Base-by-base conservation (phyloP, 768 basidiomycete genomes). In the Boletus huronensis region DNA sequence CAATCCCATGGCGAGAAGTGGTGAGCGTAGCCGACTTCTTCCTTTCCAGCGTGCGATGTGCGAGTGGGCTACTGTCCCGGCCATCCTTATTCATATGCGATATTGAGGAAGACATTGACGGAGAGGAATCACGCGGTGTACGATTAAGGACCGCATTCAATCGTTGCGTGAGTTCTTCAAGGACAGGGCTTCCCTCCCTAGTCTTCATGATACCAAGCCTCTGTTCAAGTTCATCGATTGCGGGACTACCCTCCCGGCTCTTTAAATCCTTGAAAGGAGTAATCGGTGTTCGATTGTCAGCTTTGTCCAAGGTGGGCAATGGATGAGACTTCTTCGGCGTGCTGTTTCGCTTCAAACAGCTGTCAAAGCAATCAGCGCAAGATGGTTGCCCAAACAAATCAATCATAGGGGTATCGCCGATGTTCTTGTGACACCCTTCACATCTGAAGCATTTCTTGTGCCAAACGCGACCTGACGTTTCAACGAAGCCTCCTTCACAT, bases 401-500 rank as follows among this genome's bases (percentile, higher is more conserved):
- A 31, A 93, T 86, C 82, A 90, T 84, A 0, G 91, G 91, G 2
- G 73, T 72, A 58, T 86, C 79, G 8, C 88, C 85, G 31, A 93
- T 84, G 57, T 84, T 80, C 71, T 82, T 87, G 67, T 74, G 77
- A 65, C 91, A 93, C 6, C 82, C 83, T 16, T 79, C 75, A 64
- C 91, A 93, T 58, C 76, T 77, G 72, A 92, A 93, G 67, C 91
- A 93, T 43, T 74, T 77, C 68, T 86, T 89, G 64, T 93, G 91
- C 90, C 91, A 93, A 59, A 84, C 81, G 41, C 79, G 79, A 40
- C 81, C 83, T 6, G 80, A 79, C 6, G 82, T 82, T 65, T 91
- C 84, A 40, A 93, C 77, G 58, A 87, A 92, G 5, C 81, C 83
- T 3, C 91, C 91, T 70, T 93, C 90, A 3, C 81, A 78, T 65